Percentiles rank a stretch among this genome's conserved stretches.
These are phyloP conservation scores for Cicer cuneatum DNA, from an alignment of 306 rosid species.

Conservation along the genomic window DNA sequence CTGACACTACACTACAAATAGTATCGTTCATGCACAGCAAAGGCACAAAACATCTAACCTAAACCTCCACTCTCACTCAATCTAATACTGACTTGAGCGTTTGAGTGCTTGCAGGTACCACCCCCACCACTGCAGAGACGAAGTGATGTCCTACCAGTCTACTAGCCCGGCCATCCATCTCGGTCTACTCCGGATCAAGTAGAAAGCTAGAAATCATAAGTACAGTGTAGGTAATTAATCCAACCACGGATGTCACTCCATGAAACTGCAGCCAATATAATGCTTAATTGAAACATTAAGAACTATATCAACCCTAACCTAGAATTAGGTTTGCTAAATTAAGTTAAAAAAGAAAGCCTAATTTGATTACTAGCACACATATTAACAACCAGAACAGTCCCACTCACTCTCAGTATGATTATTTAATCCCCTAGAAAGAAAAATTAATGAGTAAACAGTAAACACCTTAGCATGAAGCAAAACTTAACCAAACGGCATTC, in stretches of 20 bases:
- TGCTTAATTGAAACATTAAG: slow-evolving; percentile 5
- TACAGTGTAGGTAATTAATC: neutral
- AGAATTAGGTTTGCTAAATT: slow-evolving; percentile 15
- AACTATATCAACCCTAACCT: slow-evolving; percentile 15
- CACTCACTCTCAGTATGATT: neutral
- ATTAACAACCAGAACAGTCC: slow-evolving; percentile 10
- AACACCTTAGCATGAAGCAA: slow-evolving; percentile 9
- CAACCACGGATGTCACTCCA: neutral
- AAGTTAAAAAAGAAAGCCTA: slow-evolving; percentile 32
- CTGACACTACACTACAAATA: too few relatives aligned
- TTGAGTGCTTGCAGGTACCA: too few relatives aligned
- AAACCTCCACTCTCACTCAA: too few relatives aligned
- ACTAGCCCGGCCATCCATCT: too few relatives aligned
- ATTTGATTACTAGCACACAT: slow-evolving; percentile 2
- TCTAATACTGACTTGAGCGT: too few relatives aligned
- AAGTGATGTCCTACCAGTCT: too few relatives aligned
- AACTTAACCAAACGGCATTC: neutral
- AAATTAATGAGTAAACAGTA: neutral
- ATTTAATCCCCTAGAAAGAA: neutral
- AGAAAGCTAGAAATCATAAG: slow-evolving; percentile 16
- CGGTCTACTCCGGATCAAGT: too few relatives aligned
- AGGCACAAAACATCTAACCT: too few relatives aligned
- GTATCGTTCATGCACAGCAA: too few relatives aligned
- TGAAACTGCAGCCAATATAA: slow-evolving; percentile 27
- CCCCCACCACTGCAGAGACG: too few relatives aligned